Base-by-base conservation (phyloP, 2,329 filamentous ascomycete species). In the Fusarium sp. region DNA sequence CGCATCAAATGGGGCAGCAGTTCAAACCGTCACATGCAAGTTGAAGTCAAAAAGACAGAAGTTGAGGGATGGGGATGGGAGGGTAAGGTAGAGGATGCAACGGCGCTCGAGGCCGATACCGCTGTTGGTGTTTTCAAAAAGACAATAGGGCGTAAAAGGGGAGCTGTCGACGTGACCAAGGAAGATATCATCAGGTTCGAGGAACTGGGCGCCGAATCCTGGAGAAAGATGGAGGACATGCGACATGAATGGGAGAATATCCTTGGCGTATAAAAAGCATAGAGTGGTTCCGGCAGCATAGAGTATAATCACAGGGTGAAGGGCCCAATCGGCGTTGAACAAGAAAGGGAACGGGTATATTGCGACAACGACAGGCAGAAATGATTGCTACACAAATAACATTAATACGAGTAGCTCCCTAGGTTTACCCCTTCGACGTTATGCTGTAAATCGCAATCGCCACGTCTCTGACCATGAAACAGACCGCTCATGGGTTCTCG, bases 21-120 rank as follows among this genome's bases (percentile, higher is more conserved):
- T n/a, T 86, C 86, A 10, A 86, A 90, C 68, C 78, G 85, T 12
- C 78, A 80, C 56, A 89, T 91, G 0, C 80, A 84, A 20, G 85
- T 87, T 62, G 82, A 85, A 38, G 87, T 93, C 7, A 91, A 90
- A 79, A 88, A 88, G 73, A 97, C 94, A 2, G 93, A 97, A 78
- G 90, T 97, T 4, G 89, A 92, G 42, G 92, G 93, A 9, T 97
- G 94, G 94, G 94, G 93, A 0, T 91, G 89, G 79, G 82, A 88
- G 67, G 89, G 91, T 57, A 81, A 79, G 11, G 81, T 84, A n/a
- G 83, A 84, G 67, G 81, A 83, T 37, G 79, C 81, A 42, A 70
- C 80, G 9, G 79, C 81, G 3, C 75, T 75, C 50, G 77, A 80
- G 37, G 80, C 79, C 4, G 87, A 85, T 74, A 72, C 72, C 1